Percentiles rank a stretch among this genome's conserved stretches.
These are phyloP conservation scores for Aspergillus alliaceus DNA, from an alignment of 2,329 filamentous ascomycete genomes.

Conservation along the genomic window DNA sequence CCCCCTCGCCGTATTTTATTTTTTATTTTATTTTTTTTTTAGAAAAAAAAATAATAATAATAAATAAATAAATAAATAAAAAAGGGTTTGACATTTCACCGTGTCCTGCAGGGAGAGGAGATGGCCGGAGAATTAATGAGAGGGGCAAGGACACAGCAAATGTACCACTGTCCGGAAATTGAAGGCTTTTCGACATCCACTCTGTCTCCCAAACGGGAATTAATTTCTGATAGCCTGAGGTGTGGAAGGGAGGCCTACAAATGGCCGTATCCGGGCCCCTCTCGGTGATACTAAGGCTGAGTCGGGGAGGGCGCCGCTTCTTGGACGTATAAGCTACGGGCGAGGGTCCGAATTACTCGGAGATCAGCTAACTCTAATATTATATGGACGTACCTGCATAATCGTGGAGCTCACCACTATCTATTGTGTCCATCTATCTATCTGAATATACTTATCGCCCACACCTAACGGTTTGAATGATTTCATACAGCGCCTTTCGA, in stretches of 20 bases:
- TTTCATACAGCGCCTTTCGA: no score
- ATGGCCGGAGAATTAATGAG: neutral
- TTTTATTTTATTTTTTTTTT: no score
- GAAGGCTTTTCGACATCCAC: conserved; percentile 11
- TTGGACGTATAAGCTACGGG: conserved; percentile 14
- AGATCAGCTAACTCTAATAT: conserved; percentile 23
- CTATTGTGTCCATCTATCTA: conserved; percentile 4
- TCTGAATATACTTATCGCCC: neutral
- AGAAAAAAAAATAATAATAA: no score
- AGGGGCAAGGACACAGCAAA: neutral
- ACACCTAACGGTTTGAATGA: neutral
- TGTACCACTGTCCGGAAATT: conserved; percentile 9
- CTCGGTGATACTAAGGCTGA: neutral
- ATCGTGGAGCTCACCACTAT: conserved; percentile 11
- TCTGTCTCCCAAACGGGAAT: neutral
- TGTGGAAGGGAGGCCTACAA: conserved; percentile 7
- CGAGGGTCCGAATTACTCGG: conserved; percentile 10
- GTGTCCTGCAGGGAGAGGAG: neutral
- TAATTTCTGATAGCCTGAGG: conserved; percentile 1
- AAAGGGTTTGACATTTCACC: neutral
- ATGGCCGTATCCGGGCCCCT: conserved; percentile 2
- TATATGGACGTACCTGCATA: conserved; percentile 21
- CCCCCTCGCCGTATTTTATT: neutral
- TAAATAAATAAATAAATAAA: no score
- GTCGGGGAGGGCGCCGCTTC: neutral